These are phyloP conservation scores for Thuidium tamariscinum DNA, from an alignment of 225 moss, liverwort and hornwort genomes.

Conservation along the genomic window DNA sequence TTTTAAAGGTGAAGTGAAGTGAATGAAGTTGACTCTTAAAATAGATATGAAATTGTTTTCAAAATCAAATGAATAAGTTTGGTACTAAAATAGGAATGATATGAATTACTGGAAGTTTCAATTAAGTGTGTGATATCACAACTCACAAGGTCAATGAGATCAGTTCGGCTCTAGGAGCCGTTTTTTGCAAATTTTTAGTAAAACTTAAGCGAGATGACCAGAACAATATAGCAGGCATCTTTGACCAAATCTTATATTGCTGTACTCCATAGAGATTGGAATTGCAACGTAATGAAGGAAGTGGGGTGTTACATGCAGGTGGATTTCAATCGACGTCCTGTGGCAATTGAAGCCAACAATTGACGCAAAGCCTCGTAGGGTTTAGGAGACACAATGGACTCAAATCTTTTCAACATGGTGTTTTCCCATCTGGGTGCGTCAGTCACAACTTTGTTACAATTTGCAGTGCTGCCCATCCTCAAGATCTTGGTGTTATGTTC, in stretches of 20 bases:
- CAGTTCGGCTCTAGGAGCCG: neutral
- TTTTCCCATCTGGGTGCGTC: neutral
- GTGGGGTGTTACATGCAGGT: neutral
- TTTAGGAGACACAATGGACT: neutral
- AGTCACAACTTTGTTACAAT: slow-evolving; percentile 13
- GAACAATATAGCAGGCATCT: too few relatives aligned
- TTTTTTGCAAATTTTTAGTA: neutral
- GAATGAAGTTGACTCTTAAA: neutral
- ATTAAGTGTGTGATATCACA: neutral
- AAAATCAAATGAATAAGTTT: too few relatives aligned
- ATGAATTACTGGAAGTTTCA: neutral
- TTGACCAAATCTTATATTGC: neutral
- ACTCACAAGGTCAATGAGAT: neutral
- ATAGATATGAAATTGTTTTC: neutral
- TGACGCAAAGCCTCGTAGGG: neutral
- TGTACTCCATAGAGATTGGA: neutral
- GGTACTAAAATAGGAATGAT: neutral
- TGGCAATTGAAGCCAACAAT: neutral
- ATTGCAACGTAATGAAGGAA: neutral
- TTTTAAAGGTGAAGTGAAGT: neutral
- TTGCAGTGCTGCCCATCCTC: slow-evolving; percentile 31
- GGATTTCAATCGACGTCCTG: neutral
- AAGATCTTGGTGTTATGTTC: slow-evolving; percentile 33
- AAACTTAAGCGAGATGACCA: neutral
- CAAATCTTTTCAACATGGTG: neutral